Evolutionary conservation across 1,139 yeast genomes (phyloP).

Genomic region (Yamadazyma sp.): DNA sequence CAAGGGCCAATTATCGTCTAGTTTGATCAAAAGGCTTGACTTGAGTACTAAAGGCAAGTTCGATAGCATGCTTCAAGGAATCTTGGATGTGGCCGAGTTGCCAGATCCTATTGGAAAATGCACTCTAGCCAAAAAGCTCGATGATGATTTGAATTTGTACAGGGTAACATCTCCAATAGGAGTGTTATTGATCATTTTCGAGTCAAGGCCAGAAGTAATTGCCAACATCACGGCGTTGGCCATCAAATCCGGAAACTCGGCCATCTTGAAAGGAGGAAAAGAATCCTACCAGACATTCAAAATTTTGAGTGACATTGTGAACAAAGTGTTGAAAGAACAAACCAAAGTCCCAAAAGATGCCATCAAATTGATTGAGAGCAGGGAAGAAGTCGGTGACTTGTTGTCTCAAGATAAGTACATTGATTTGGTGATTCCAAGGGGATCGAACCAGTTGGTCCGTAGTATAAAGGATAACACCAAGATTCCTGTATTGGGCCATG

Average conservation of each 20-base stretch:
- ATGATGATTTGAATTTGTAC: conserved; percentile 79
- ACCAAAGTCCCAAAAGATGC: conserved; percentile 78
- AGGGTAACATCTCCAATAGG: conserved; percentile 94
- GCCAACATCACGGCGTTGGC: conserved; percentile 97
- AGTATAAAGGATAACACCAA: conserved; percentile 83
- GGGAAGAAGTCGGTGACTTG: conserved; percentile 86
- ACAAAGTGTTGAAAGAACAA: conserved; percentile 51
- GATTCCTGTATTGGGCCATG: conserved; percentile 97
- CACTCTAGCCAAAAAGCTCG: conserved; percentile 79
- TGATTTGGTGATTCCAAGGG: conserved; percentile 95
- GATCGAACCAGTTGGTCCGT: conserved; percentile 87
- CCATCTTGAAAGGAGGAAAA: conserved; percentile 95
- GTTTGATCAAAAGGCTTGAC: conserved; percentile 82
- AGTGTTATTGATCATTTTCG: conserved; percentile 87
- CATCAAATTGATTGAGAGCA: conserved; percentile 80
- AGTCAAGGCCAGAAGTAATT: conserved; percentile 96
- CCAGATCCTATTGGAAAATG: conserved; percentile 90
- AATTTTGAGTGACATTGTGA: conserved; percentile 74
- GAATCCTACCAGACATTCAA: conserved; percentile 85
- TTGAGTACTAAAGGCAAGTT: conserved; percentile 79
- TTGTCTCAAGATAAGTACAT: conserved; percentile 84
- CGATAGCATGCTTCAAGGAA: conserved; percentile 93
- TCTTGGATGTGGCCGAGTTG: conserved; percentile 82
- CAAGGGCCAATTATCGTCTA: conserved; percentile 54
- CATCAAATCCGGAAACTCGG: conserved; percentile 93